Evolutionary conservation across 2,329 filamentous ascomycete species (phyloP), one percentile per base, ranked within the genome.

Genomic region (Colletotrichum zoysiae): DNA sequence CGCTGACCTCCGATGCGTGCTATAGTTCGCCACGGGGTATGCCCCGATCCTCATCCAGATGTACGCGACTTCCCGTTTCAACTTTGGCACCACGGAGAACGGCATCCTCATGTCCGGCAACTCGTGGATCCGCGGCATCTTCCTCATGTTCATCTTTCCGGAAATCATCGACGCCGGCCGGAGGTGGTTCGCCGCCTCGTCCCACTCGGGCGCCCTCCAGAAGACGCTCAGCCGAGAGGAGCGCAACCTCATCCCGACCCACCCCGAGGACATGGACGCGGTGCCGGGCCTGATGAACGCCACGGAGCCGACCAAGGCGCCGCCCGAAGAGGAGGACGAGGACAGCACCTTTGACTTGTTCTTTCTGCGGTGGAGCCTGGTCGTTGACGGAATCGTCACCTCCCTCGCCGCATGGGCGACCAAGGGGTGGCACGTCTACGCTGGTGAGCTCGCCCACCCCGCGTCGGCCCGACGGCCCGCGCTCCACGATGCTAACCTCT

Each of bases 391-490:
- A 0, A 76, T 88, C 0, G 81, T 94, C 30, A 94, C 92, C 0
- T 87, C 87, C 2, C 82, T 89, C 0, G 88, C 90, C 0, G 87
- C 89, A 0, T 90, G 93, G 73, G 89, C 90, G 0, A 89, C 86
- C 0, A 71, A 88, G 59, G 85, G 86, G 1, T 93, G 90, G 90
- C 91, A 94, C 74, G 89, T 93, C 58, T 93, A 92, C 76, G 79
- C 92, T 0, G 84, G 86, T 86, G 77, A 74, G 83, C 65, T 26
- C 20, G 12, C 1, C 0, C 8, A 6, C 20, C 7, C 38, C n/a
- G 5, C 26, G 12, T 8, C 46, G 23, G 9, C 48, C 46, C 5
- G n/a, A 63, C 5, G 4, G 5, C 8, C 26, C 12, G 6, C 4
- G 1, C 40, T 16, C 14, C 23, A 5, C 9, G 7, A 35, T n/a